A percentile compares a stretch with the other conserved stretches of the same genome.
Conservation (phyloP, 768 basidiomycete genomes). For the Phaeotremella fagi region DNA sequence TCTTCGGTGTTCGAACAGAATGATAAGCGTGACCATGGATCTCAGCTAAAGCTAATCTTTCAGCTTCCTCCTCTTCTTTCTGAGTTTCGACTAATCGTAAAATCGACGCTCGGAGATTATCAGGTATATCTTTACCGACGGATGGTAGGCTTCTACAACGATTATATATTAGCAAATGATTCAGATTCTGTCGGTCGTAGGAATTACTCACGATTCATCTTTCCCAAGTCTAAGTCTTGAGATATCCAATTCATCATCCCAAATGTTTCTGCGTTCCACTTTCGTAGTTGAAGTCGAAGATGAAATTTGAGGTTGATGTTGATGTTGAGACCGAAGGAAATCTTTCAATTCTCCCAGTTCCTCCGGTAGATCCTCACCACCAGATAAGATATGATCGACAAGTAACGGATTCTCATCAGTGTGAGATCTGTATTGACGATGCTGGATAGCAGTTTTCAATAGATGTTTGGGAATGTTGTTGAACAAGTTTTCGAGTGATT, state of each 20-base stretch:
- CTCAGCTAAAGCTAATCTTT: slow-evolving; percentile 42
- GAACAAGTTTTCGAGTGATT: too few species aligned
- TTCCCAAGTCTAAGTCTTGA: slow-evolving; percentile 59
- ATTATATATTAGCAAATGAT: neutral
- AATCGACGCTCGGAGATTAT: slow-evolving; percentile 79
- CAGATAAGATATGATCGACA: slow-evolving; percentile 38
- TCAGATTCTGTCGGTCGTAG: neutral
- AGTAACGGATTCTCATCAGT: too few species aligned
- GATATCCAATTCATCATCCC: slow-evolving; percentile 68
- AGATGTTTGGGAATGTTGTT: too few species aligned
- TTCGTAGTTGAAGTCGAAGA: neutral
- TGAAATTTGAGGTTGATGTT: neutral
- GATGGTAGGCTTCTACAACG: slow-evolving; percentile 3
- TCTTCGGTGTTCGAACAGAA: neutral
- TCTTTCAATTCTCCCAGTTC: slow-evolving; percentile 62
- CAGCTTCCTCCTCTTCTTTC: slow-evolving; percentile 58
- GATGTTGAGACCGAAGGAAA: slow-evolving; percentile 12
- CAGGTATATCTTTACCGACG: slow-evolving; percentile 49
- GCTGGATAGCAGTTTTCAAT: too few species aligned
- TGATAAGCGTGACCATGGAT: slow-evolving; percentile 41
- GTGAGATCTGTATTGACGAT: too few species aligned
- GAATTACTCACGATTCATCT: slow-evolving; percentile 51
- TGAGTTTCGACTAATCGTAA: slow-evolving; percentile 68
- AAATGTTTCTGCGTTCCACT: slow-evolving; percentile 60
- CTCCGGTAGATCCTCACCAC: slow-evolving; percentile 62